Evolutionary conservation across 306 rosid species (phyloP), one percentile per base, ranked within the genome.

Genomic region (Vigna nakashimae): DNA sequence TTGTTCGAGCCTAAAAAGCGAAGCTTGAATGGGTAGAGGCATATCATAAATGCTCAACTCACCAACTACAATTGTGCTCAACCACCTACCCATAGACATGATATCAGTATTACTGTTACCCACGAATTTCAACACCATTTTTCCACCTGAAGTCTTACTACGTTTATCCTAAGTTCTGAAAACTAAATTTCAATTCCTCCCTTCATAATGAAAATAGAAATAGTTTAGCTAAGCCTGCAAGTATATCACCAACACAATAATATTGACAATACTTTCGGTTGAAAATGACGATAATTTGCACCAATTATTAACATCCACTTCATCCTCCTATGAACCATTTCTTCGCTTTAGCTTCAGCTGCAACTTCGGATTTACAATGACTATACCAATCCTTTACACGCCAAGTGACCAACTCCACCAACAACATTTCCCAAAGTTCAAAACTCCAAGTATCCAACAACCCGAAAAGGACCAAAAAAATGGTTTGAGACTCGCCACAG

Each of bases 361-460:
- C 67, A 6, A 34, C 55, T 73, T 73, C 22, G 59, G 18, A 68
- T 50, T 74, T 75, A 43, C 51, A 40, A 53, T 51, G 65, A 46
- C 20, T 22, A 62, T 1, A 63, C 59, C 82, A 36, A 46, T 68
- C 15, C 67, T 51, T 18, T 52, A 75, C 50, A 85, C 42, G 60
- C 70, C 6, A 34, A 74, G 49, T 45, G 59, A 73, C 16, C 24
- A 67, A 46, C 55, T 60, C 36, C 74, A 62, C 71, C 78, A 28
- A 43, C 78, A 28, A 43, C 63, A 74, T 74, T 52, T 32, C 79
- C 70, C 55, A 56, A 52, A 72, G 71, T 24, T 65, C 14, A 74
- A 66, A 28, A 74, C 78, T 62, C 40, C 73, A 68, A 68, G 20
- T 68, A 14, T 69, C 68, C 82, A 77, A 82, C 85, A 7, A 82